Base-by-base conservation (phyloP, 192 early-diverging fungal genomes). In the Coemansia sp. region DNA sequence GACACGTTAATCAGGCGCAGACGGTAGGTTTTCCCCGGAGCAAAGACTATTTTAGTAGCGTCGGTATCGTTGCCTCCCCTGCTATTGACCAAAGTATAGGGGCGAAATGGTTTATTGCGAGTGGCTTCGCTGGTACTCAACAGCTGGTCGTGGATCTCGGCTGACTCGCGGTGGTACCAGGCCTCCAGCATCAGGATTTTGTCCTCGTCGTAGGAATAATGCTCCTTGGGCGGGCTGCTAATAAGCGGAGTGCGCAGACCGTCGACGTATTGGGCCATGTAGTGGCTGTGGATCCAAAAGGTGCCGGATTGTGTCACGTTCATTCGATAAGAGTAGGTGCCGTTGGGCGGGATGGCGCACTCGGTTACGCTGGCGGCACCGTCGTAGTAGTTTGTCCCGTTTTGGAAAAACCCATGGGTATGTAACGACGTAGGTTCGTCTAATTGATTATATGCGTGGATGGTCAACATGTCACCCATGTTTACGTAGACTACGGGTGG, bases 241-340 rank as follows among this genome's bases (percentile, higher is more conserved):
- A 90, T 82, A 25, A 93, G 38, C n/a, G 90, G 80, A 0, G 79
- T 80, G 47, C 86, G 85, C 52, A 91, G 66, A 36, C 91, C 91
- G 49, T 93, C 91, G 29, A 88, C 82, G 56, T 90, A 90, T 71
- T 93, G 89, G 9, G 71, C 82, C 52, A 49, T 60, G 47, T 54
- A 79, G 65, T 92, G 90, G 41, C 81, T 74, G 58, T 92, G 90
- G 46, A 87, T 81, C 92, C 92, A 94, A 70, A 80, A 92, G 7
- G 89, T 91, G 26, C 92, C 92, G 18, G 79, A 75, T 58, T 94
- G 89, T 27, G 70, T 62, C 13, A 86, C 68, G 5, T 72, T 61
- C 41, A 86, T 83, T 9, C 71, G 76, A 58, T 93, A 93, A 1
- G 88, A 85, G 62, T 82, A 86, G 15, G 54, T 72, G 37, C 54